Evolutionary conservation across 1,139 yeast species (phyloP), one percentile per base, ranked within the genome.

Genomic region (Pneumocystis jirovecii): DNA sequence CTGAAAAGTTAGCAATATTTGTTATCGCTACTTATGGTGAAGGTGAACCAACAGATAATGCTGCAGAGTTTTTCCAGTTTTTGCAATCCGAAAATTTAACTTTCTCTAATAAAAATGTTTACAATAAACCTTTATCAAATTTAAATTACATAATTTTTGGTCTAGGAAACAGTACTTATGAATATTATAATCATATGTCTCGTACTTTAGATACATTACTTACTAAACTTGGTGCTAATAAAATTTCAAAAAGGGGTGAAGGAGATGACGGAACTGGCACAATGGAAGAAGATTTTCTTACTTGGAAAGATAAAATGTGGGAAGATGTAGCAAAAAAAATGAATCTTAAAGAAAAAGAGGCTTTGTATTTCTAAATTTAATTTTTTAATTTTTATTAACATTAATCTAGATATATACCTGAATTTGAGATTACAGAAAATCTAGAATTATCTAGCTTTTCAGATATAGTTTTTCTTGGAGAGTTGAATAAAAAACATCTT

Each of bases 1-100:
- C 78, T 25, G 82, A 82, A 68, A 76, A 82, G 63, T 80, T 88
- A 67, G 83, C 85, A 21, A 83, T 88, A 64, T 85, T 91, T 73
- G 81, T 93, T 72, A 79, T 89, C 78, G 95, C 97, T 59, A 90
- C 97, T 12, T 93, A 93, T 72, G 98, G 98, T 71, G 98, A 93
- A 78, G 98, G 98, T 73, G 98, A 93, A 74, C 96, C 96, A 70
- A 93, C 98, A 34, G 98, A 93, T 75, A 88, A 88, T 71, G 95
- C 97, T 19, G 83, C 83, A 62, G 85, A 85, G 64, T 89, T 93
- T 74, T 79, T 80, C 71, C 76, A 76, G 65, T 76, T 77, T 67
- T 73, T 79, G 66, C 71, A 74, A 35, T 71, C 71, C 59, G 75
- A 72, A 25, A 72, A 70, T 50, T 74, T 76, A 39, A 70, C 68